A percentile compares a stretch with the other conserved stretches of the same genome.
Evolutionary conservation across 192 early-diverging fungal genomes (phyloP).

Genomic region (Backusella psychrophila): DNA sequence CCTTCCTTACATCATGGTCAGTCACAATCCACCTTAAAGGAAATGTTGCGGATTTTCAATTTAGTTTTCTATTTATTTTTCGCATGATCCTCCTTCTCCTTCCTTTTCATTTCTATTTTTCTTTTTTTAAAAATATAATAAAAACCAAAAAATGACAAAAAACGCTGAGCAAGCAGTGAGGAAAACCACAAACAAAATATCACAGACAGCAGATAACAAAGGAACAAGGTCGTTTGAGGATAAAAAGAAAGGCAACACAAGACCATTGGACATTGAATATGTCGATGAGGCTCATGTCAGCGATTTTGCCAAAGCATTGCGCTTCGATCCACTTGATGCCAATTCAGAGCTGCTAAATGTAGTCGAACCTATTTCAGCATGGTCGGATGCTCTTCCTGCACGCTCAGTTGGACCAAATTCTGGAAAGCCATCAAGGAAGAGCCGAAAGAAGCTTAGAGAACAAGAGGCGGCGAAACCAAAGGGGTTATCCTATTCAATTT

Average conservation of each 20-base stretch:
- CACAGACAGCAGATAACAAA: not conserved
- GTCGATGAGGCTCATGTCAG: slow-evolving; percentile 49
- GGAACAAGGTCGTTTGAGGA: not conserved
- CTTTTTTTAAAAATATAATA: not conserved
- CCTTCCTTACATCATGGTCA: not conserved
- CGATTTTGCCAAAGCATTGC: slow-evolving; percentile 44
- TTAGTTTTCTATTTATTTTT: not conserved
- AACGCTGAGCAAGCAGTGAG: slow-evolving; percentile 5
- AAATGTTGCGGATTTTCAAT: not conserved
- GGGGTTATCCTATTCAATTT: slow-evolving; percentile 43
- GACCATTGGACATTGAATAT: slow-evolving; percentile 19
- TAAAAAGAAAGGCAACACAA: not conserved
- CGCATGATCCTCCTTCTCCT: not conserved
- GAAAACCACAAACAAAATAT: slow-evolving; percentile 5
- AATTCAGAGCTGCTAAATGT: slow-evolving; percentile 16
- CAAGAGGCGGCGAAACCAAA: slow-evolving; percentile 27
- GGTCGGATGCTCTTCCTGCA: slow-evolving; percentile 52
- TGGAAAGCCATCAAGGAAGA: slow-evolving; percentile 21
- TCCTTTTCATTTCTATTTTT: not conserved
- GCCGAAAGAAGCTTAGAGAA: slow-evolving; percentile 11
- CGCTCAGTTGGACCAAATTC: slow-evolving; percentile 20
- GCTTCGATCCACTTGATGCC: slow-evolving; percentile 35
- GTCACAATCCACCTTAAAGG: not conserved
- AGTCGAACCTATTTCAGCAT: slow-evolving; percentile 52
- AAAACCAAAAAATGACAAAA: not conserved